Percentiles rank a stretch among this genome's conserved stretches.
phyloP scores from a whole-genome alignment of 2,329 filamentous ascomycete genomes.

The Aspergillus texensis region DNA sequence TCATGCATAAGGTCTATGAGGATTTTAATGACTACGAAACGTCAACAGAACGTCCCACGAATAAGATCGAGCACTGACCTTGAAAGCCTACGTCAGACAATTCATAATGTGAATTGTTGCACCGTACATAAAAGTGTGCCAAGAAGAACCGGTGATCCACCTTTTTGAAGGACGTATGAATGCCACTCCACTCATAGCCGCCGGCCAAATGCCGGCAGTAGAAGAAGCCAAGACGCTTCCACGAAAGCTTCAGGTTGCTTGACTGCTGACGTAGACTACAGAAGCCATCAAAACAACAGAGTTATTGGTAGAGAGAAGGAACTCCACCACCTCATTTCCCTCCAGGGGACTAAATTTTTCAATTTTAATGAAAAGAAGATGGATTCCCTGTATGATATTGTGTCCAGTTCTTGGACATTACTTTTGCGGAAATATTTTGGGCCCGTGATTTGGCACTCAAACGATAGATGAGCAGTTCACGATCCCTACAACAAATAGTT shows the following conservation, averaged over 20 bases:
- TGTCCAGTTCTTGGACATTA: not conserved
- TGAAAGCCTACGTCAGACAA: not conserved
- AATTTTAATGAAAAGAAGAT: not conserved
- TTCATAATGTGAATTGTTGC: not conserved
- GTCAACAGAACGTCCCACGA: not conserved
- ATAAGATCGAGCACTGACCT: not conserved
- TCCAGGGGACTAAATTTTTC: not conserved
- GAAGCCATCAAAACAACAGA: not conserved
- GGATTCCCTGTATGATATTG: not conserved
- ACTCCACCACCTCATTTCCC: not conserved
- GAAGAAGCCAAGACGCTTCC: constrained; percentile 2
- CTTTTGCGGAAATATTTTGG: not conserved
- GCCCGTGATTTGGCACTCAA: not conserved
- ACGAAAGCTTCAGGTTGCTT: constrained; percentile 3
- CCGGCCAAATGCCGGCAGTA: not conserved
- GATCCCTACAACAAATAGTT: not conserved
- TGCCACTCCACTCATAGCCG: not conserved
- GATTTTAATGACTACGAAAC: not conserved
- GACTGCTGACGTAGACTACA: constrained; percentile 1
- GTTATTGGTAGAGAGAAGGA: not conserved
- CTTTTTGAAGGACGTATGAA: not conserved
- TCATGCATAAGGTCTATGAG: not conserved
- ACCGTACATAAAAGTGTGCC: not conserved
- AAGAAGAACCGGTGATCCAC: constrained; percentile 3
- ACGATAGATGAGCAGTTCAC: not conserved